A percentile compares a stretch with the other conserved stretches of the same genome.
Evolutionary conservation across 495 filamentous ascomycete genomes (phyloP).

Genomic region (Hypoxylon subgilvum): DNA sequence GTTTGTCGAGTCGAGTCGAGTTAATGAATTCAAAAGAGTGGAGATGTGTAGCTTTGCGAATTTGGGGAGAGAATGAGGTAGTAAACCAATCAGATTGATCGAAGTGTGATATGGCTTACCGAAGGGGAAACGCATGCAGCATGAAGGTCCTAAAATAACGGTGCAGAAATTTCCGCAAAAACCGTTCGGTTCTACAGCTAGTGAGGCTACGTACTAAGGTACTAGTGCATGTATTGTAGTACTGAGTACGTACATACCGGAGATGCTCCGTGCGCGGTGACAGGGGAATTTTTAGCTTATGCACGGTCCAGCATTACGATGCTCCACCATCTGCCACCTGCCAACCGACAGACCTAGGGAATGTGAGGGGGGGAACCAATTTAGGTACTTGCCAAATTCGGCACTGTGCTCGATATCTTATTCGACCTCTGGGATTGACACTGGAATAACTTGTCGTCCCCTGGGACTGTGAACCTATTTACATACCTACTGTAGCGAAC

Average conservation of each 20-base stretch:
- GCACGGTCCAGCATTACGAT: slow-evolving; percentile 10
- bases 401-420: slow-evolving; percentile 34
- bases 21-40: slow-evolving; percentile 21
- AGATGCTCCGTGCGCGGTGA: slow-evolving; percentile 30
- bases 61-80: slow-evolving; percentile 22
- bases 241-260: slow-evolving; percentile 13
- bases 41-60: slow-evolving; percentile 11
- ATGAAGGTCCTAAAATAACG: slow-evolving; percentile 37
- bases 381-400: slow-evolving; percentile 36
- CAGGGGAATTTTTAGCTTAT: slow-evolving; percentile 18
- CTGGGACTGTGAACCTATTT: no score
- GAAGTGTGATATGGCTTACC: slow-evolving; percentile 30
- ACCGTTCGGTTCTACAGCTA: slow-evolving; percentile 14
- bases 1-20: slow-evolving; percentile 22
- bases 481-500: no score
- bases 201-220: neutral
- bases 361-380: slow-evolving; percentile 20
- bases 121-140: slow-evolving; percentile 36
- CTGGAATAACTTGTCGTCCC: no score
- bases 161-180: slow-evolving; percentile 41
- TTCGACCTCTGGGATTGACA: slow-evolving; percentile 16
- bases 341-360: slow-evolving; percentile 14
- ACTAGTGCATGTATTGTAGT: neutral
- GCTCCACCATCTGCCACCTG: slow-evolving; percentile 28
- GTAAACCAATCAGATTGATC: slow-evolving; percentile 13